Base-by-base conservation (phyloP, 805 yeast genomes). In the Hanseniaspora hatyaiensis region DNA sequence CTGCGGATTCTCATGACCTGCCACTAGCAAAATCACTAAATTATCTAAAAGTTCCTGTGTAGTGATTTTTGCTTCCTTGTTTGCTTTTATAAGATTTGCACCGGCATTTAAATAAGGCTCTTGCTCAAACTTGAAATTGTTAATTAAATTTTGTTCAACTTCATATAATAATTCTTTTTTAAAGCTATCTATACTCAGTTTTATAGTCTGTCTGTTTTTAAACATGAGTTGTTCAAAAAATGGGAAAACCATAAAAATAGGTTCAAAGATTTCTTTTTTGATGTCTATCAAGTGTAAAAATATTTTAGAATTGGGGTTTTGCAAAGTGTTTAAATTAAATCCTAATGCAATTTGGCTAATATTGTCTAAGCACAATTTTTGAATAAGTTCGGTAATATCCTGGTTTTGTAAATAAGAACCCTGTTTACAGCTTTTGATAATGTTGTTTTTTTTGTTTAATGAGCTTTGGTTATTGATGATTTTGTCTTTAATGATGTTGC, bases 1-100 rank as follows among this genome's bases (percentile, higher is more conserved):
- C 51, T 74, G 76, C 0, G 82, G 82, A 51, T 77, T 77, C 53
- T 77, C 82, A 57, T 77, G 82, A 0, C 81, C 82, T 0, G 82
- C 82, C 38, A 77, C 72, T 54, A 76, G 58, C 3, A 74, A 62
- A 15, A 77, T 75, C 8, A 74, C 70, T 15, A 74, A 64, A 57
- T 77, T 77, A 54, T 77, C 81, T 2, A 65, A 58, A 46, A 74
- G 65, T 52, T 76, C 80, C 41, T 68, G 65, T 44, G 66, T 60
- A 2, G 71, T 63, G 2, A 77, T 62, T 3, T 52, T 45, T 0
- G 67, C 70, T 6, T 52, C 51, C 5, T 66, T 57, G 34, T 63
- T 58, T 1, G 75, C 74, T 5, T 62, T 57, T 8, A 68, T 64
- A 9, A 75, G 57, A 36, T 63, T 64, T 44, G 66, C 67, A 1